phyloP scores from a whole-genome alignment of 495 filamentous ascomycete genomes.

The Penicillium ucsense region DNA sequence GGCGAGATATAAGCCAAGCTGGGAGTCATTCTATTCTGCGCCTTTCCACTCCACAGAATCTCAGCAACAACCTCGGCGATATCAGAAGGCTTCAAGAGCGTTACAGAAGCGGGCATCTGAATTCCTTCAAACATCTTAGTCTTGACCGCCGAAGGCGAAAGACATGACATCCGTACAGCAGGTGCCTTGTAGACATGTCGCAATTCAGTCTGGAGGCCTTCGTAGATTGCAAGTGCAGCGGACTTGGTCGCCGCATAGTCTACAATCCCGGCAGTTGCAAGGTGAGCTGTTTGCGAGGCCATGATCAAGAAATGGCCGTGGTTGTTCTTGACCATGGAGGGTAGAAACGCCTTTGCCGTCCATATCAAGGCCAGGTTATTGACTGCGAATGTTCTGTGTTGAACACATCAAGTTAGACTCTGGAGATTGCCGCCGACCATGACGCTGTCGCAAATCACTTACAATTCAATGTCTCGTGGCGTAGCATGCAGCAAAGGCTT shows the following conservation, averaged over 20 bases:
- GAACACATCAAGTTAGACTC: background rate
- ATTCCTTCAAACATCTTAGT: background rate
- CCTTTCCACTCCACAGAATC: conserved; percentile 2
- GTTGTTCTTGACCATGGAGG: conserved; percentile 51
- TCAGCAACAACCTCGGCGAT: background rate
- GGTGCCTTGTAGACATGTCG: background rate
- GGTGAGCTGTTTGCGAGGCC: conserved; percentile 58
- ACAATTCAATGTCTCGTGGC: conserved; percentile 3
- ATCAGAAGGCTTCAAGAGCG: background rate
- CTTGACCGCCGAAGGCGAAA: background rate
- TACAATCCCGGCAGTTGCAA: conserved; percentile 54
- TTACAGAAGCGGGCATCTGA: background rate
- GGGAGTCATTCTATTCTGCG: conserved; percentile 3
- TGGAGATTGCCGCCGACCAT: too few relatives aligned
- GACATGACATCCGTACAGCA: background rate
- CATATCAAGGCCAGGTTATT: background rate
- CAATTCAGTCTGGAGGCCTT: background rate
- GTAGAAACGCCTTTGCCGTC: conserved; percentile 39
- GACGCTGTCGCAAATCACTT: background rate
- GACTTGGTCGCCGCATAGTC: conserved; percentile 62
- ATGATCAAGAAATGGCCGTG: conserved; percentile 67
- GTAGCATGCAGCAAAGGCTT: conserved; percentile 3
- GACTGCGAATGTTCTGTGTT: background rate
- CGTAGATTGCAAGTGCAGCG: conserved; percentile 12
- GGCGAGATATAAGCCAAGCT: conserved; percentile 1